Evolutionary conservation across 2,329 filamentous ascomycete genomes (phyloP).

Genomic region (Nakataea oryzae): DNA sequence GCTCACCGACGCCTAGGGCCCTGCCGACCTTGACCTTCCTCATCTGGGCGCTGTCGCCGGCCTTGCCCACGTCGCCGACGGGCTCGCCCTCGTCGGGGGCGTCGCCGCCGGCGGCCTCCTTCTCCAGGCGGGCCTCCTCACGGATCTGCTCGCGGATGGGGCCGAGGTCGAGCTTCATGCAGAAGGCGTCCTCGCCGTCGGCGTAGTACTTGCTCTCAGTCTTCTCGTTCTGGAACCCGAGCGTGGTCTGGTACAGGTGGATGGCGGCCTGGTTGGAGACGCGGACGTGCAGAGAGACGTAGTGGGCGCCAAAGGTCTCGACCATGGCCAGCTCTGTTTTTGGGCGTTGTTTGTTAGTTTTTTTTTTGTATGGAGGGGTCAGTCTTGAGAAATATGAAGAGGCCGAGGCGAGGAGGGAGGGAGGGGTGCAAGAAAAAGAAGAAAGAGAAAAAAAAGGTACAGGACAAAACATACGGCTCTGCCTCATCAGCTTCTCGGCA

Average conservation of each 20-base stretch:
- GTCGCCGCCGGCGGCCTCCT: conserved; percentile 27
- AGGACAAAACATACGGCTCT: conserved; percentile 60
- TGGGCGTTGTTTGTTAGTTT: neutral
- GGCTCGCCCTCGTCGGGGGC: conserved; percentile 56
- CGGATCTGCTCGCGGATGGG: conserved; percentile 41
- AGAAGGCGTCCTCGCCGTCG: conserved; percentile 91
- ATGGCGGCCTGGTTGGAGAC: conserved; percentile 87
- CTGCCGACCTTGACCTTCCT: conserved; percentile 80
- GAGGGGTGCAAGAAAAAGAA: neutral
- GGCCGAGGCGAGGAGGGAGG: too few species aligned
- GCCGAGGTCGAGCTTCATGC: conserved; percentile 80
- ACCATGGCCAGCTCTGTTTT: conserved; percentile 82
- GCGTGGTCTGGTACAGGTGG: conserved; percentile 83
- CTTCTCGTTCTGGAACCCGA: conserved; percentile 82
- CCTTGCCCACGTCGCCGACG: conserved; percentile 53
- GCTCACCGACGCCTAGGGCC: conserved; percentile 64
- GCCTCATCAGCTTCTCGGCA: conserved; percentile 94
- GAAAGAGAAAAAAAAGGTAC: neutral
- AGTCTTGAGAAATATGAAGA: too few species aligned
- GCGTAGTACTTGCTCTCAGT: conserved; percentile 89
- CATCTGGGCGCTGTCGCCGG: conserved; percentile 45
- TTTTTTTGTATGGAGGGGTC: neutral
- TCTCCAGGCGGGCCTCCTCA: conserved; percentile 30
- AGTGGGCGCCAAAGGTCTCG: conserved; percentile 81
- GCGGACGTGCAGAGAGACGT: conserved; percentile 93